Percentiles rank a stretch among this genome's conserved stretches.
Evolutionary conservation across 768 basidiomycete genomes (phyloP).

Genomic region (Rhodosporidiobolus odoratus): DNA sequence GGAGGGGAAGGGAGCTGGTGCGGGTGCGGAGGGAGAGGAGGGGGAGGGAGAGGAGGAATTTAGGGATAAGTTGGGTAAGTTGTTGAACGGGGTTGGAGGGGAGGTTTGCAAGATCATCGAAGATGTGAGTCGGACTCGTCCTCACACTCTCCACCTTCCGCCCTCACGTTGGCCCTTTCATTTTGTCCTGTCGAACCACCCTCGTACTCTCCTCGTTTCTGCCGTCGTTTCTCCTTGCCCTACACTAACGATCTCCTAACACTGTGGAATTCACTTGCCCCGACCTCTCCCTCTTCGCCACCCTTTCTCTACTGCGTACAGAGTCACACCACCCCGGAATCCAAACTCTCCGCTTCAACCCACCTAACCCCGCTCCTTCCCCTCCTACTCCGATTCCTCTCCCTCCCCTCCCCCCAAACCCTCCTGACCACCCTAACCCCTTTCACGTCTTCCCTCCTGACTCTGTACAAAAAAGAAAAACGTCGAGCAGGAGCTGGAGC

Average conservation of each 20-base stretch:
- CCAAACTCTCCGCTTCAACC: slow-evolving; percentile 6
- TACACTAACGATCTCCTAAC: too few relatives aligned
- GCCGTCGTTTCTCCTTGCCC: too few relatives aligned
- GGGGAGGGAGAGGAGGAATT: slow-evolving; percentile 82
- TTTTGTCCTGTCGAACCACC: too few relatives aligned
- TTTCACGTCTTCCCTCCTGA: slow-evolving; percentile 67
- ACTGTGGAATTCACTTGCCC: too few relatives aligned
- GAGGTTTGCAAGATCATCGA: slow-evolving; percentile 77
- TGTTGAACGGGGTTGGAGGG: slow-evolving; percentile 72
- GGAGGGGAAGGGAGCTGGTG: slow-evolving; percentile 57
- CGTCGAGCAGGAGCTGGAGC: slow-evolving; percentile 54
- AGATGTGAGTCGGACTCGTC: slow-evolving; percentile 54
- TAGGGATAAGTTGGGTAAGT: slow-evolving; percentile 76
- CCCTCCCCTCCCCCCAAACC: slow-evolving; percentile 84
- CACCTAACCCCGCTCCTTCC: slow-evolving; percentile 54
- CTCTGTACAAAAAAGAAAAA: slow-evolving; percentile 63
- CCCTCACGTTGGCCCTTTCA: not conserved
- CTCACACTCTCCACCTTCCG: not conserved
- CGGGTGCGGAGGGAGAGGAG: slow-evolving; percentile 59
- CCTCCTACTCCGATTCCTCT: slow-evolving; percentile 78
- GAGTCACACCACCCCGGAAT: slow-evolving; percentile 2
- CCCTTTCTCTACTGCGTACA: not conserved
- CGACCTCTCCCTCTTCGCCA: too few relatives aligned
- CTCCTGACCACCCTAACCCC: slow-evolving; percentile 76
- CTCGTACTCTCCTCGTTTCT: too few relatives aligned